Evolutionary conservation across 352 stramenopile genomes (phyloP), one percentile per base, ranked within the genome.

Genomic region (Hyaloperonospora arabidopsidis): DNA sequence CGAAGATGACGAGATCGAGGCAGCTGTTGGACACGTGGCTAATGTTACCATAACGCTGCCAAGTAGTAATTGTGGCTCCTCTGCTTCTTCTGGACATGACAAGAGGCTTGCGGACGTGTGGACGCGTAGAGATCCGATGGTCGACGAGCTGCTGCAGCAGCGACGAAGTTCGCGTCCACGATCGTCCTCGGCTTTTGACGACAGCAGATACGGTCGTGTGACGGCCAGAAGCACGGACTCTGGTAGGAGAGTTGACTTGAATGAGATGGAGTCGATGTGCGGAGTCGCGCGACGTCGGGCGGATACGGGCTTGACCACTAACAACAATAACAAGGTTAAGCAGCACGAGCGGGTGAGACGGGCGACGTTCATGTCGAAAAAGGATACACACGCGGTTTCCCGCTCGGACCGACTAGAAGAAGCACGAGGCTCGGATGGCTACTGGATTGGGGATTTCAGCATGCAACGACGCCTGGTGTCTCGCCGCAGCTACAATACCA

Each of bases 371-470:
- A 39, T 56, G 23, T 61, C 61, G 18, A 72, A 68, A 45, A 65
- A 65, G 17, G 54, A 67, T 38, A 28, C 60, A 15, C 53, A 58
- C 17, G 59, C 57, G n/a, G 65, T 61, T 18, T 70, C 77, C 29
- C 67, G 67, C 38, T 64, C 58, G 21, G 68, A 81, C 57, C 63
- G 67, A 41, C 66, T 86, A 51, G 69, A 84, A 56, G 68, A 76
- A 45, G 76, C 76, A 17, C 59, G 85, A 52, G 72, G 69, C 38
- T 64, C 70, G n/a, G 75, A 88, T 28, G 78, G 78, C n/a, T 88
- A 88, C 59, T 88, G 74, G 72, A 88, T 88, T 56, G 78, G 78
- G 43, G 75, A 88, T 62, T 88, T 85, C 45, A 70, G 74, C 43
- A 53, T 76, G 6, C 67, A 75, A 51, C 72, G 70, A 18, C 74